A percentile compares a stretch with the other conserved stretches of the same genome.
Evolutionary conservation across 495 filamentous ascomycete species (phyloP).

Genomic region (Acidomyces sp.): DNA sequence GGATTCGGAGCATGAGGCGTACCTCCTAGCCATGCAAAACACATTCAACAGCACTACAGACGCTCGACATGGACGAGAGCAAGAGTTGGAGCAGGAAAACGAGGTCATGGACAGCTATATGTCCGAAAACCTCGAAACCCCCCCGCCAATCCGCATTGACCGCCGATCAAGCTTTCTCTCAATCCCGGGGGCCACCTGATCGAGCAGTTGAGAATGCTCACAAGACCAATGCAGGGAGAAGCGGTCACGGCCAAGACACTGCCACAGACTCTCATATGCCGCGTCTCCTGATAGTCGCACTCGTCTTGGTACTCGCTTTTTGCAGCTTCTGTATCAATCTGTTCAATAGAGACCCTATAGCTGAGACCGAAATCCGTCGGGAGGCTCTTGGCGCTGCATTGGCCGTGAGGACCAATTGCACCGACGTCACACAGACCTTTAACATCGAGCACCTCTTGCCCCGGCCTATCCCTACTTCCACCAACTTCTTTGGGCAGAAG

Average conservation of each 20-base stretch:
- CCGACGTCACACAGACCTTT: neutral
- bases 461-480: neutral
- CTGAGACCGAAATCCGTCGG: neutral
- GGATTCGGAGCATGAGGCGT: neutral
- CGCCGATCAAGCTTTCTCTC: too few species aligned
- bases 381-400: conserved; percentile 2
- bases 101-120: conserved; percentile 5
- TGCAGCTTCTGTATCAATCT: neutral
- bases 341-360: neutral
- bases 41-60: too few species aligned
- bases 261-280: neutral
- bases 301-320: neutral
- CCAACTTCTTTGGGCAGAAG: neutral
- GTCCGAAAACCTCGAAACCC: conserved; percentile 14
- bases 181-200: too few species aligned
- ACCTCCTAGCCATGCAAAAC: too few species aligned
- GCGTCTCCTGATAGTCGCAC: neutral
- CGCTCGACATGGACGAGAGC: neutral
- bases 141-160: conserved; percentile 7
- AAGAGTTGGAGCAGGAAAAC: conserved; percentile 1
- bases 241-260: neutral
- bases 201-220: too few species aligned
- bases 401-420: neutral
- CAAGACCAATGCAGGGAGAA: too few species aligned
- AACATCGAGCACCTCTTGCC: conserved; percentile 6